Evolutionary conservation across 225 moss, liverwort and hornwort species (phyloP), one percentile per base, ranked within the genome.

Genomic region (Bryoerythrophyllum caledonicum): DNA sequence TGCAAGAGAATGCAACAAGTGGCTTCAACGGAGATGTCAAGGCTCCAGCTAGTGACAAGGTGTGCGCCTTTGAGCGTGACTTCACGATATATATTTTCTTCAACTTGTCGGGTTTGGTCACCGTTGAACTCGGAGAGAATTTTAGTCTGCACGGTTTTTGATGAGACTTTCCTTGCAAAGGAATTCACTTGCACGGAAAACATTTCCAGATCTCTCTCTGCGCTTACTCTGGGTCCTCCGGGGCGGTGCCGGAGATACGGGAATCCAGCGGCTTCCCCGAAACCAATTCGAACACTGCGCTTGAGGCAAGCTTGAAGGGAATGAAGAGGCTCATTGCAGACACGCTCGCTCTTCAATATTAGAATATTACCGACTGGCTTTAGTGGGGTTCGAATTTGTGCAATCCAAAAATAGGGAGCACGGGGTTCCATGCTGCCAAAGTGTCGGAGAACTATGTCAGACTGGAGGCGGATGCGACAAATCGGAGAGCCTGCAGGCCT

Each of bases 381-480:
- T 32, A n/a, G 7, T n/a, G 60, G 8, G 32, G 4, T 52, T 65
- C 7, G 40, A 34, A 54, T 66, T 20, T 26, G 44, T 10, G 30
- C 53, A 24, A 44, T 27, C 13, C 21, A 67, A 46, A 21, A 37
- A 3, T 51, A 35, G 7, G 54, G 7, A 15, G 24, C 60, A 34
- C 53, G 27, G 54, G 44, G 56, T 55, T 67, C 5, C 63, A 35
- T 13, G 28, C 54, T 34, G 12, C 44, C 35, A n/a, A 9, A 19
- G 58, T 51, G 69, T 78, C 74, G 65, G 70, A 70, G 78, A 74
- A 44, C 12, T 25, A 43, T 70, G 34, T 65, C n/a, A 16, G 59
- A 58, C 25, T 17, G 10, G 30, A 15, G 49, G 19, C 7, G 1
- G 58, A 68, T 67, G 56, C 48, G 21, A 24, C 6, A n/a, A 2